These are phyloP conservation scores for Centella asiatica DNA, from an alignment of 129 eudicot species.

Conservation along the genomic window DNA sequence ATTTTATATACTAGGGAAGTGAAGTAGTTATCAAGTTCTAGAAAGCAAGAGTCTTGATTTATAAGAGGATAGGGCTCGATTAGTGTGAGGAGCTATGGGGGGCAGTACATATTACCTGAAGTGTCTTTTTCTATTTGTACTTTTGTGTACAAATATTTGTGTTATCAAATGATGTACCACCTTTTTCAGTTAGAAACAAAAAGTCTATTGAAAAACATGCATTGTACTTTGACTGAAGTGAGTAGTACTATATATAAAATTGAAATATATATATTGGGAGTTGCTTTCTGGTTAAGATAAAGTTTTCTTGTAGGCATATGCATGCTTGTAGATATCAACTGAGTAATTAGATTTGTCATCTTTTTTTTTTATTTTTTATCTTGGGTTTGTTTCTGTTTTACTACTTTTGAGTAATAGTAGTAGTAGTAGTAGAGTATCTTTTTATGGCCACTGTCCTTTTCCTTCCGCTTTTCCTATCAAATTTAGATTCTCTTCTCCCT, in stretches of 20 bases:
- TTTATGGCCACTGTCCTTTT: constrained; percentile 11
- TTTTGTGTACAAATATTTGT: not conserved
- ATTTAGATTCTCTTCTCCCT: not conserved
- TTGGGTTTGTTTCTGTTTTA: too few relatives aligned
- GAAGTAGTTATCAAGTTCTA: not conserved
- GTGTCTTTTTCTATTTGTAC: constrained; percentile 11
- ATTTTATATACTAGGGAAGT: too few relatives aligned
- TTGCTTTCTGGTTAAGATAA: not conserved
- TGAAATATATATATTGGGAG: not conserved
- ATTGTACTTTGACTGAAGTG: constrained; percentile 6
- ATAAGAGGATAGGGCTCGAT: constrained; percentile 2
- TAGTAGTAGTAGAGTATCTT: not conserved
- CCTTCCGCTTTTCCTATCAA: not conserved
- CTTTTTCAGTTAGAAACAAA: not conserved
- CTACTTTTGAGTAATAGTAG: not conserved
- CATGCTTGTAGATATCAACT: not conserved
- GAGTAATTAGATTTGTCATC: too few relatives aligned
- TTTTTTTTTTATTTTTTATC: too few relatives aligned
- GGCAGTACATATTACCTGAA: not conserved
- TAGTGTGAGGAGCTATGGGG: not conserved
- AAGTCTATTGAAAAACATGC: constrained; percentile 9
- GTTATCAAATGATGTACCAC: not conserved
- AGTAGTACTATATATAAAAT: not conserved
- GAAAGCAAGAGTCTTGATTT: not conserved
- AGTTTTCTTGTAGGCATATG: not conserved